These are phyloP conservation scores for Salix exigua DNA, from an alignment of 345 rosid genomes.

Conservation along the genomic window DNA sequence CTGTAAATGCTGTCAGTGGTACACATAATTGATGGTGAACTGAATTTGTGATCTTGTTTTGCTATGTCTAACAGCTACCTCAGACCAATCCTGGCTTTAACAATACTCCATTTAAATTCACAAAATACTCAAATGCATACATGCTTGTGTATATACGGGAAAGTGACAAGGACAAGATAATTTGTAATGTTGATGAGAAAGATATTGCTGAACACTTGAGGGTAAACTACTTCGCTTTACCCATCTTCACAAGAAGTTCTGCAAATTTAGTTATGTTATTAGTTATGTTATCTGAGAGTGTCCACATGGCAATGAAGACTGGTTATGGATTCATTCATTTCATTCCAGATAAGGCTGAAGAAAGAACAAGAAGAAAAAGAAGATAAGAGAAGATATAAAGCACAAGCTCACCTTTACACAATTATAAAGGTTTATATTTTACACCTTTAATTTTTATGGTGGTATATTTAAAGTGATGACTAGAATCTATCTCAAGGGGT, in stretches of 20 bases:
- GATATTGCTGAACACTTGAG: conserved; percentile 92
- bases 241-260: background rate
- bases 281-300: background rate
- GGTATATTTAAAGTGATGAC: background rate
- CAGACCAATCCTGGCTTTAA: conserved; percentile 94
- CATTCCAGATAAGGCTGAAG: conserved; percentile 74
- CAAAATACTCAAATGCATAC: conserved; percentile 94
- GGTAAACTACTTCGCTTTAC: conserved; percentile 51
- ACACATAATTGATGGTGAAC: background rate
- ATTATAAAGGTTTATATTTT: conserved; percentile 59
- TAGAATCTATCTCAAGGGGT: background rate
- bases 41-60: conserved; percentile 5
- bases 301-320: background rate
- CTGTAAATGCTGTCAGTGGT: background rate
- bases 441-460: background rate
- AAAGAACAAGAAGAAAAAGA: conserved; percentile 97
- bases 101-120: conserved; percentile 82
- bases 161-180: conserved; percentile 91
- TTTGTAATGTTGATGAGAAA: conserved; percentile 93
- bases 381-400: conserved; percentile 80
- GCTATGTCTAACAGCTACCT: conserved; percentile 54
- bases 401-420: conserved; percentile 87
- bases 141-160: conserved; percentile 99
- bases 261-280: background rate
- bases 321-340: background rate